Percentiles rank a stretch among this genome's conserved stretches.
Conservation (phyloP, 352 stramenopile genomes). For the Pythium rhizo-oryzae region DNA sequence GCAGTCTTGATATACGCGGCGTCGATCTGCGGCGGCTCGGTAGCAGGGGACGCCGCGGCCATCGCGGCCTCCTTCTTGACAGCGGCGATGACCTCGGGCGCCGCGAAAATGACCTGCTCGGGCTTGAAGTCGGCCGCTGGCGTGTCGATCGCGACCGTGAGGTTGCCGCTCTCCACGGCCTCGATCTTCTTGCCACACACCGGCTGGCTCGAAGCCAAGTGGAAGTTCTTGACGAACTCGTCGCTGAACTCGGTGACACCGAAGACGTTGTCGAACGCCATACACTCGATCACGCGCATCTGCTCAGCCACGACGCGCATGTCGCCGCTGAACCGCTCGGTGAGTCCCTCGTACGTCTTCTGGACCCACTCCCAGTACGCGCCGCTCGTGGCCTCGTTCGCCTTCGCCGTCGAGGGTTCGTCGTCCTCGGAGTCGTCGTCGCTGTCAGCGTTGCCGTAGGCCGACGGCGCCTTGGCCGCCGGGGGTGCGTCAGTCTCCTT, state of each 20-base stretch:
- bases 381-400: constrained; percentile 49
- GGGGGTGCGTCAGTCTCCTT: constrained; percentile 3
- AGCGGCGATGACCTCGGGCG: constrained; percentile 42
- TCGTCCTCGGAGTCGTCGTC: constrained; percentile 6
- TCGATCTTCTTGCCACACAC: constrained; percentile 56
- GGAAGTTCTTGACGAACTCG: constrained; percentile 55
- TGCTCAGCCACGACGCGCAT: constrained; percentile 61
- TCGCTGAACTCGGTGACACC: constrained; percentile 47
- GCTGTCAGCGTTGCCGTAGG: constrained; percentile 28
- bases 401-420: not conserved
- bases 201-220: constrained; percentile 51
- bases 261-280: constrained; percentile 61
- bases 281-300: constrained; percentile 63
- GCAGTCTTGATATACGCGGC: constrained; percentile 40
- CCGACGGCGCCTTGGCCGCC: constrained; percentile 43
- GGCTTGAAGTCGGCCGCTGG: constrained; percentile 45
- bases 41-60: not conserved
- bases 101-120: constrained; percentile 49
- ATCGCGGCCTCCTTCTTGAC: constrained; percentile 30
- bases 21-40: constrained; percentile 32
- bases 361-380: constrained; percentile 67
- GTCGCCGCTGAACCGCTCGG: constrained; percentile 61
- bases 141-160: constrained; percentile 46
- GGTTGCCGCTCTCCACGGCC: constrained; percentile 44
- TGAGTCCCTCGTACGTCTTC: constrained; percentile 57